Base-by-base conservation (phyloP, 2,329 filamentous ascomycete species). In the Huntiella abstrusa region DNA sequence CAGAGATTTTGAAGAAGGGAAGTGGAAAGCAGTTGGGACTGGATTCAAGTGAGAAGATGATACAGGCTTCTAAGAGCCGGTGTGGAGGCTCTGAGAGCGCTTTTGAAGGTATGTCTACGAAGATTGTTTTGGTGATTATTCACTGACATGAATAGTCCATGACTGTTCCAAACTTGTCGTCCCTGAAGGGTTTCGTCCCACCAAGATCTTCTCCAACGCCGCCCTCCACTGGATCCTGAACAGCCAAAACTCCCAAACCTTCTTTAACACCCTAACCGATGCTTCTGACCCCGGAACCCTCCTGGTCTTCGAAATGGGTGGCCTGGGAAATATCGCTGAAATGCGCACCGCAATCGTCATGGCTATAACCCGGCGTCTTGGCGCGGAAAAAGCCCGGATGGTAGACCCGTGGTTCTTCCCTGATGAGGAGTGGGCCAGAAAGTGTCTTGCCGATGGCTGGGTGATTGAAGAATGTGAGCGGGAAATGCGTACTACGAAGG, bases 351-450 rank as follows among this genome's bases (percentile, higher is more conserved):
- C 73, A 2, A 60, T 81, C 5, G 59, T 77, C 3, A 62, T 65
- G 12, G 69, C 69, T 1, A 61, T 80, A 1, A 58, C 65, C 12
- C 64, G 68, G 1, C 68, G 72, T 1, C 56, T 75, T 0, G 63
- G 71, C 0, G 52, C 77, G 1, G 54, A 61, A n/a, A 59, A 61
- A 7, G 71, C 71, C 0, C 51, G 62, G 15, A 66, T 64, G 11
- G 64, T 62, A 0, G 69, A 70, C 51, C 79, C 80, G 4, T 84
- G 80, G 80, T 83, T 80, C 59, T 84, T 83, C 57, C 76, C 79
- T 0, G 75, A 77, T 51, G 74, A 77, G 54, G 57, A 52, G 0
- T 80, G 75, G 75, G 68, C 73, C 57, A 58, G 53, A 32, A 51
- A 57, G 34, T 56, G 63, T 35, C 54, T 65, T 50, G 66, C 64